These are phyloP conservation scores for Aspergillus carbonarius DNA, from an alignment of 2,329 filamentous ascomycete genomes.

Conservation along the genomic window DNA sequence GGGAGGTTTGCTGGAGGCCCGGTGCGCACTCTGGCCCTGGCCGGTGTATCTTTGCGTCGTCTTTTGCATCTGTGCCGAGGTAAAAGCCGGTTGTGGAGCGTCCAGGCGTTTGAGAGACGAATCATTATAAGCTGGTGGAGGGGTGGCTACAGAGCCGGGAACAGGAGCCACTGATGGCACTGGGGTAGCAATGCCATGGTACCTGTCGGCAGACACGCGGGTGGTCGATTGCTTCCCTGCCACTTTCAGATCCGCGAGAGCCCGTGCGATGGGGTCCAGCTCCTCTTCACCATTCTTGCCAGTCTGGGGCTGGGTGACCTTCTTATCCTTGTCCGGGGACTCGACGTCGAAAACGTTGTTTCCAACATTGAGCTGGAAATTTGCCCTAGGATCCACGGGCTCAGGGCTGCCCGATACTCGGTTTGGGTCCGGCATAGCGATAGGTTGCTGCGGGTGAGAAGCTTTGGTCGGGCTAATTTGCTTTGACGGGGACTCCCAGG, in stretches of 20 bases:
- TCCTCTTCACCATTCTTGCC: conserved; percentile 56
- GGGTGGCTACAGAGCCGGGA: conserved; percentile 52
- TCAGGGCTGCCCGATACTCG: conserved; percentile 65
- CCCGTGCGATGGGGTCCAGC: conserved; percentile 84
- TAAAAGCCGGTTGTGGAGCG: conserved; percentile 87
- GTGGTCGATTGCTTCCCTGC: conserved; percentile 76
- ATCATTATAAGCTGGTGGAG: conserved; percentile 82
- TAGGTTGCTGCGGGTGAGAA: conserved; percentile 22
- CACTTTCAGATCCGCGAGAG: conserved; percentile 87
- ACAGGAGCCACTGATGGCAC: conserved; percentile 50
- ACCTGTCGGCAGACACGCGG: conserved; percentile 92
- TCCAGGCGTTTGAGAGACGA: conserved; percentile 74
- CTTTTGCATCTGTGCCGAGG: conserved; percentile 92
- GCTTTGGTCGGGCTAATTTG: conserved; percentile 47
- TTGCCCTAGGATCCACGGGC: conserved; percentile 86
- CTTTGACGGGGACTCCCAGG: conserved; percentile 51
- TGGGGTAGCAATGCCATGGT: conserved; percentile 89
- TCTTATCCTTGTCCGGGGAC: conserved; percentile 64
- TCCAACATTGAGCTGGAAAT: conserved; percentile 88
- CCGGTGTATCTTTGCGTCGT: conserved; percentile 84
- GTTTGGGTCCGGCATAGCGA: conserved; percentile 17
- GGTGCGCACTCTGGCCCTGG: conserved; percentile 78
- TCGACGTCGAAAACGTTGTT: conserved; percentile 95
- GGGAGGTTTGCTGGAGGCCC: conserved; percentile 46
- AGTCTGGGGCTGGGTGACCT: conserved; percentile 37